A percentile compares a stretch with the other conserved stretches of the same genome.
These are phyloP conservation scores for Beta lomatogona DNA, from an alignment of 179 eudicot species.

Conservation along the genomic window DNA sequence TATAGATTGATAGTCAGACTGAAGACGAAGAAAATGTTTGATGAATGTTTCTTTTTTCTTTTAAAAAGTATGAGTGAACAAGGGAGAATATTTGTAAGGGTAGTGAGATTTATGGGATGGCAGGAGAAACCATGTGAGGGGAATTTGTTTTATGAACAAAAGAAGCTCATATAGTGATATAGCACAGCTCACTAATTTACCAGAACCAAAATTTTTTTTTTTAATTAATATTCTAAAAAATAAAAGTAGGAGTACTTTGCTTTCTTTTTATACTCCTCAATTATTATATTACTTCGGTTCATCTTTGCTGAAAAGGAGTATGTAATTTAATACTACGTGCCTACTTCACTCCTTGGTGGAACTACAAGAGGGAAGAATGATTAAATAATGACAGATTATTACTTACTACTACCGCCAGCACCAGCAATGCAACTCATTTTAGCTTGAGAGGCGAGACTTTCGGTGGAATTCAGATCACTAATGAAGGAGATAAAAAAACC, in stretches of 20 bases:
- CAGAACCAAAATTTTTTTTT: neutral
- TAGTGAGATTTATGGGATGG: slow-evolving; percentile 35
- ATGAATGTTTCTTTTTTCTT: neutral
- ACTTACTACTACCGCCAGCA: neutral
- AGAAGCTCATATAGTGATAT: slow-evolving; percentile 9
- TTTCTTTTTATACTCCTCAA: neutral
- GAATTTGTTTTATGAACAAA: slow-evolving; percentile 20
- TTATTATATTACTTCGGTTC: neutral
- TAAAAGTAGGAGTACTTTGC: too few relatives aligned
- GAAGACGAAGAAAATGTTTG: neutral
- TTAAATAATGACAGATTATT: neutral
- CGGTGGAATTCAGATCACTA: neutral
- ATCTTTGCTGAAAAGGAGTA: slow-evolving; percentile 8
- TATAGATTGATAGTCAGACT: neutral
- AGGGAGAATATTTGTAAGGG: slow-evolving; percentile 27
- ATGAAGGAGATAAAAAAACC: too few relatives aligned
- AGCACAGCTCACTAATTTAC: slow-evolving; percentile 8
- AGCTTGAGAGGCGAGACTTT: neutral
- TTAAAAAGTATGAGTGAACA: neutral
- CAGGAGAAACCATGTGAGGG: slow-evolving; percentile 32
- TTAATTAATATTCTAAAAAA: neutral
- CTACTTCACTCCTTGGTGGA: neutral
- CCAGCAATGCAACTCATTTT: neutral
- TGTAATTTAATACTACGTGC: neutral
- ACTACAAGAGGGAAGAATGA: neutral